Conservation (phyloP, 495 filamentous ascomycete genomes). For the Hypoxylon fuscum region DNA sequence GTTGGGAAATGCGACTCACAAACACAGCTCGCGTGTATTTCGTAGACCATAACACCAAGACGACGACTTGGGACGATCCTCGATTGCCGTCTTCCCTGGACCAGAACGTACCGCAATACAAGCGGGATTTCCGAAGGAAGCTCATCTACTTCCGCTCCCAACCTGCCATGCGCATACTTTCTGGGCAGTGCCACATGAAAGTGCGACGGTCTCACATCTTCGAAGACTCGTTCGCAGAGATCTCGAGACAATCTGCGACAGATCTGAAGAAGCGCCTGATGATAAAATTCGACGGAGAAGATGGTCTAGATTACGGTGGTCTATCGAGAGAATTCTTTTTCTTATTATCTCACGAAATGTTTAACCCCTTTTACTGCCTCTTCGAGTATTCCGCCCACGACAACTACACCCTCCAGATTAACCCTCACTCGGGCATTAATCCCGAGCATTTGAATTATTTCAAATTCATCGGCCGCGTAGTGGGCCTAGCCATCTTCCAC, state of each 20-base stretch:
- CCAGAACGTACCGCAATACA: slow-evolving; percentile 99
- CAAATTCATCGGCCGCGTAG: slow-evolving; percentile 99
- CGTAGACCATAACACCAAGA: slow-evolving; percentile 99
- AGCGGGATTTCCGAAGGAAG: slow-evolving; percentile 97
- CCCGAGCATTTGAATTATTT: slow-evolving; percentile 99
- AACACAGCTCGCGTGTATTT: slow-evolving; percentile 99
- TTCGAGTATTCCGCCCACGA: slow-evolving; percentile 99
- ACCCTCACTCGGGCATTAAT: slow-evolving; percentile 99
- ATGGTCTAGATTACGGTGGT: slow-evolving; percentile 97
- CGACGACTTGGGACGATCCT: slow-evolving; percentile 99
- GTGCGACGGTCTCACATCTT: slow-evolving; percentile 96
- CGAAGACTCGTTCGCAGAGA: slow-evolving; percentile 97
- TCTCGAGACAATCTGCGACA: slow-evolving; percentile 94
- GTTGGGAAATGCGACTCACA: slow-evolving; percentile 99
- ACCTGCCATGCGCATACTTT: slow-evolving; percentile 91
- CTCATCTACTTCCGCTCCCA: slow-evolving; percentile 99
- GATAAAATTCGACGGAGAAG: slow-evolving; percentile 99
- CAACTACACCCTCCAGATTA: slow-evolving; percentile 99
- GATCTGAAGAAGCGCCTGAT: slow-evolving; percentile 98
- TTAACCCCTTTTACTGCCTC: slow-evolving; percentile 99
- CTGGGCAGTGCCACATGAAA: slow-evolving; percentile 98
- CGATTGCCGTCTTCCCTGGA: slow-evolving; percentile 94
- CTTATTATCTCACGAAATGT: slow-evolving; percentile 99
- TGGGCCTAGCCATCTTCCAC: slow-evolving; percentile 98
- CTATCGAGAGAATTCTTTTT: slow-evolving; percentile 99